These are phyloP conservation scores for Triadica sebifera DNA, from an alignment of 345 rosid species.

Conservation along the genomic window DNA sequence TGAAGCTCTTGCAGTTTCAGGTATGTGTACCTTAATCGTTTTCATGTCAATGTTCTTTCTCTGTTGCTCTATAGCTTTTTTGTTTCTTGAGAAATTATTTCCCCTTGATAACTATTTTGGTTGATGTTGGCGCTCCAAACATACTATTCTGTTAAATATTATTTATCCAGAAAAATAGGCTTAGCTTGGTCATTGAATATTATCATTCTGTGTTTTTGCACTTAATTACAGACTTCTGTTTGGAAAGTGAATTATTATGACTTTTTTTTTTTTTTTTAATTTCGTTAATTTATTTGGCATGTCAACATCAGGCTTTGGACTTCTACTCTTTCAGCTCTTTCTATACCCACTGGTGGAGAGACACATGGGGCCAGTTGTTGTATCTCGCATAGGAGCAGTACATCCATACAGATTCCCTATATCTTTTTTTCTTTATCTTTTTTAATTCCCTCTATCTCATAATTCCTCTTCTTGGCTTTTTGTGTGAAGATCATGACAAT, in stretches of 20 bases:
- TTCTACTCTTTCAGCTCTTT: constrained; percentile 48
- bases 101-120: not conserved
- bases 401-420: constrained; percentile 3
- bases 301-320: constrained; percentile 38
- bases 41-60: not conserved
- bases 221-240: not conserved
- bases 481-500: constrained; percentile 37
- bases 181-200: not conserved
- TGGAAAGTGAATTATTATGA: not conserved
- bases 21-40: constrained; percentile 20
- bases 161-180: not conserved
- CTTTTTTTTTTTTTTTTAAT: not conserved
- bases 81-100: not conserved
- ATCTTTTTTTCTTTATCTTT: not conserved
- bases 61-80: not conserved
- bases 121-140: not conserved
- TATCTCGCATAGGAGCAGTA: constrained; percentile 49
- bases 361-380: constrained; percentile 40
- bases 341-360: constrained; percentile 45
- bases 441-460: not conserved
- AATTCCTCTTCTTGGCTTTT: not conserved
- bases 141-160: not conserved
- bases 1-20: constrained; percentile 54
- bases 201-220: not conserved
- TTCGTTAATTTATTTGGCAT: not conserved